Evolutionary conservation across 2,329 filamentous ascomycete species (phyloP), one percentile per base, ranked within the genome.

Genomic region (Metarhizium brunneum): DNA sequence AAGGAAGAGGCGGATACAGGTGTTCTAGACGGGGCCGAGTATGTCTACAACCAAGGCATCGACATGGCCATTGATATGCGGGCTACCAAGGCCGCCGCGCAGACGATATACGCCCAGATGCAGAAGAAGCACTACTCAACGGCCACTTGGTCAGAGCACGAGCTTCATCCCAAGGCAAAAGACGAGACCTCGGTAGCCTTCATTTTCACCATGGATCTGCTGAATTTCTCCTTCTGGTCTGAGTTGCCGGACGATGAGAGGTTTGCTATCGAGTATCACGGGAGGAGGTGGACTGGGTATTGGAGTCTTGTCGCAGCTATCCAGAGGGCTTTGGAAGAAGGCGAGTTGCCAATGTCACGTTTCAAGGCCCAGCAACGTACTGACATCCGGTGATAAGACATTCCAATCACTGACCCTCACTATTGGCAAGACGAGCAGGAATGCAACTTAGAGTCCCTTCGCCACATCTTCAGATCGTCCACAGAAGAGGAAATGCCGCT

Each of bases 171-270:
- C 1, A 88, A 92, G 68, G 65, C 81, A 47, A 90, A 90, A 66
- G 86, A 95, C 66, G 88, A 90, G 65, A 79, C 72, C 52, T 92
- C 90, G 0, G 83, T 95, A 25, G 86, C 89, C 60, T 97, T 99
- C 68, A 92, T 99, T 64, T 97, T 99, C 69, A 90, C 89, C 20
- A 95, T 99, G 90, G 94, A 99, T 68, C 71, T 99, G 32, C 75
- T 99, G 52, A 99, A 99, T 68, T 99, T 97, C 68, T 95, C 87
- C 25, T 99, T 99, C 70, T 99, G 94, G 94, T 95, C 90, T 14
- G 86, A 89, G 53, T 67, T 72, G 48, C 70, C 76, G 0, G 85
- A 88, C 11, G 79, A 84, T 5, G 84, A 92, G 63, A 80, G 90
- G 11, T 99, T 92, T 69, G 81, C 87, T 10, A 81, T 99, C 47